A percentile compares a stretch with the other conserved stretches of the same genome.
Conservation (phyloP, 2,329 filamentous ascomycete genomes). For the Ophiostoma perfectum region DNA sequence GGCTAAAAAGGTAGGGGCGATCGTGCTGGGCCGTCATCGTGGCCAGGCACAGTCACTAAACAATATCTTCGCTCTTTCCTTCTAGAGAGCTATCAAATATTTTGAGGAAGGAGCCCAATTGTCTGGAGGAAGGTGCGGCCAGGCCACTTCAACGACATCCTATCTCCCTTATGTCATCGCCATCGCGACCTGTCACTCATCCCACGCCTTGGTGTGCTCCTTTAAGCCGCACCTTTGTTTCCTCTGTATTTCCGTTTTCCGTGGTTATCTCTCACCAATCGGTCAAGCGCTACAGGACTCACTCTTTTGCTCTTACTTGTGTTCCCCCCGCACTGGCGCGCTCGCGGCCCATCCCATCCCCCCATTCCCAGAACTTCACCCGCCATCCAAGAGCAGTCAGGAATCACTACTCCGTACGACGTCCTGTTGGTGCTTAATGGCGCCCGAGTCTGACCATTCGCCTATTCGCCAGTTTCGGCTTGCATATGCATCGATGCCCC, state of each 20-base stretch:
- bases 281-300: neutral
- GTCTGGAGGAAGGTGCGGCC: neutral
- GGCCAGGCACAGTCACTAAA: neutral
- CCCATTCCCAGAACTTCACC: neutral
- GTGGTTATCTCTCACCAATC: neutral
- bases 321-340: neutral
- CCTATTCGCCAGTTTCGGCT: neutral
- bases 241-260: neutral
- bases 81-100: neutral
- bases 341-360: neutral
- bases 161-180: neutral
- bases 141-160: neutral
- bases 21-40: neutral
- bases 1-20: neutral
- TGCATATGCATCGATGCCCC: constrained; percentile 24
- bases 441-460: neutral
- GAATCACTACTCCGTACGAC: too few species aligned
- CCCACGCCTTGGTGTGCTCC: neutral
- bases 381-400: too few species aligned
- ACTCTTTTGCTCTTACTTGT: neutral
- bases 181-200: neutral
- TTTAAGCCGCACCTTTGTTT: neutral
- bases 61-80: neutral
- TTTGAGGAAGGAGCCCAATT: too few species aligned
- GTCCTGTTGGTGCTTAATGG: neutral